Conservation (phyloP, 2,329 filamentous ascomycete genomes). For the Cytospora piceae region DNA sequence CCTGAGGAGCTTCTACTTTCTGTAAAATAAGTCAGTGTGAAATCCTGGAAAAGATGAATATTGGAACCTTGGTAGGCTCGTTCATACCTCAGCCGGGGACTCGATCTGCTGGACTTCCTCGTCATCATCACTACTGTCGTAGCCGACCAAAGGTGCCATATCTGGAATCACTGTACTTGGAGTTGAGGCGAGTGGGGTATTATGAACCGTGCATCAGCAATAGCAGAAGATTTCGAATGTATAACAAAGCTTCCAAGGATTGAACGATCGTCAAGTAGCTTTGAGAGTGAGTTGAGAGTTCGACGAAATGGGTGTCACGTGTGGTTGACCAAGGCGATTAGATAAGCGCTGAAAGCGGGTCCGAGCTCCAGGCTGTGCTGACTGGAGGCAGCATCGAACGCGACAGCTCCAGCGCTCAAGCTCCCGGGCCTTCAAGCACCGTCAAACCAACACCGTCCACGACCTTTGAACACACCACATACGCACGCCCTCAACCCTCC, state of each 20-base stretch:
- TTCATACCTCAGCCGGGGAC: slow-evolving; percentile 15
- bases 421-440: background rate
- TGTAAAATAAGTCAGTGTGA: background rate
- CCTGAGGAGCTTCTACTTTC: background rate
- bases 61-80: too few species aligned
- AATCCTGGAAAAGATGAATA: background rate
- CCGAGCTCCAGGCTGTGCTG: slow-evolving; percentile 1
- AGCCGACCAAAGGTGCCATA: slow-evolving; percentile 53
- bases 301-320: too few species aligned
- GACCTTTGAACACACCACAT: background rate
- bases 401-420: slow-evolving; percentile 16
- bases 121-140: slow-evolving; percentile 58
- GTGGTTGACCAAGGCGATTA: too few species aligned
- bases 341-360: too few species aligned
- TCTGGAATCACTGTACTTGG: background rate
- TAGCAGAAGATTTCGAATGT: background rate
- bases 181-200: background rate
- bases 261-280: too few species aligned
- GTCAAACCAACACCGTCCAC: background rate
- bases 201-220: background rate
- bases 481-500: background rate
- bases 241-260: background rate
- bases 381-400: slow-evolving; percentile 16
- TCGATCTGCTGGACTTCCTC: slow-evolving; percentile 35
- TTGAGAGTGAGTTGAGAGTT: too few species aligned